phyloP scores from a whole-genome alignment of 257 asterid genomes.

The Haberlea rhodopensis region DNA sequence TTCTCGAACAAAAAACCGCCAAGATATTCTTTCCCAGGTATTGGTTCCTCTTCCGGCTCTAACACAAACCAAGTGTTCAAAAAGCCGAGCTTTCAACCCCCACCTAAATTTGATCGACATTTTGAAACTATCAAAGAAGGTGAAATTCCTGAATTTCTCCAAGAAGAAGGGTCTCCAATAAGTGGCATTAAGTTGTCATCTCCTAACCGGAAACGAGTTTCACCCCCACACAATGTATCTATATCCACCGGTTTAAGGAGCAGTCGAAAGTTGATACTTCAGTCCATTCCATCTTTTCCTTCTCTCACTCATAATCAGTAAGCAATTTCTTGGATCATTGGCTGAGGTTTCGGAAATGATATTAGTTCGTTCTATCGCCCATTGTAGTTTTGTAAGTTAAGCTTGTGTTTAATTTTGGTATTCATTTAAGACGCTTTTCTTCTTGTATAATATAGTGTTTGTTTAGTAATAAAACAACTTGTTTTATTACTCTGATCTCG shows the following conservation, averaged over 20 bases:
- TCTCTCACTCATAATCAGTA: conserved; percentile 55
- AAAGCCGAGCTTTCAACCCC: conserved; percentile 49
- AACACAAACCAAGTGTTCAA: conserved; percentile 36
- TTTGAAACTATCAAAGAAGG: conserved; percentile 54
- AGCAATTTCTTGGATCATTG: conserved; percentile 17
- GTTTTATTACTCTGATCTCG: conserved; percentile 17
- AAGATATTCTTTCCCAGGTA: conserved; percentile 43
- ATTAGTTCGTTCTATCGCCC: conserved; percentile 2
- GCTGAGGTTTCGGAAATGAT: conserved; percentile 24
- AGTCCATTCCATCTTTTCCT: conserved; percentile 71
- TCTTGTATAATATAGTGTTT: conserved; percentile 32
- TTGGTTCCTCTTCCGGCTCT: conserved; percentile 47
- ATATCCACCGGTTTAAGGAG: conserved; percentile 44
- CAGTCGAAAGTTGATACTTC: conserved; percentile 66
- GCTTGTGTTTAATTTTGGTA: conserved; percentile 18
- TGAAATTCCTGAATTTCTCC: conserved; percentile 75
- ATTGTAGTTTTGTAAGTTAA: conserved; percentile 36
- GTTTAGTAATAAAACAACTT: conserved; percentile 34
- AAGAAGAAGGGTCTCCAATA: conserved; percentile 50
- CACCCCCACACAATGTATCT: conserved; percentile 49
- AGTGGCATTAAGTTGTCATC: conserved; percentile 59
- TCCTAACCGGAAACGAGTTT: conserved; percentile 79
- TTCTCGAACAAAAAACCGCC: conserved; percentile 65
- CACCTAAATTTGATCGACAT: conserved; percentile 54
- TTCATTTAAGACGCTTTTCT: neutral